Evolutionary conservation across 495 filamentous ascomycete species (phyloP), one percentile per base, ranked within the genome.

Genomic region (Penicillium dipodomyicola): DNA sequence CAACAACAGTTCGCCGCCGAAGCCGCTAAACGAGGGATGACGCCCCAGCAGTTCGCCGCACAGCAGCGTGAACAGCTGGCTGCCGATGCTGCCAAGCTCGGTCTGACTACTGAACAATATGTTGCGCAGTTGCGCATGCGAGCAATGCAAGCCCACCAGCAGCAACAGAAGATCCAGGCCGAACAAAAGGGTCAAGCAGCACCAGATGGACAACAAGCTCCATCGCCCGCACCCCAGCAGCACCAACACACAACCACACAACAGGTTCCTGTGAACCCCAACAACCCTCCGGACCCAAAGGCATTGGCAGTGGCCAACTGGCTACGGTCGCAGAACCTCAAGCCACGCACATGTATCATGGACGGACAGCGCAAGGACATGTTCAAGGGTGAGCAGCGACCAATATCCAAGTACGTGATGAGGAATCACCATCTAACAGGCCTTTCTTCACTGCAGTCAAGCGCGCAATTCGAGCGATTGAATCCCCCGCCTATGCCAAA

Each of bases 331-430:
- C 92, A 97, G 74, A 80, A 90, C 61, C 77, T 99, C 60, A 99
- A 99, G 82, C 78, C 84, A 42, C 81, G 95, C 60, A 96, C 94
- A 27, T 91, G 88, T 74, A 95, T 99, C 56, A 79, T 96, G 61
- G 92, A 97, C 64, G 95, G 94, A 59, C 93, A 97, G 77, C 82
- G 95, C 56, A 97, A 96, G 76, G 93, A 99, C 60, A 92, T 99
- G 86, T 97, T 99, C 75, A 90, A 88, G 81, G 89, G 93, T 96
- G 64, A 32, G 60, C 44, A 40, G 12, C 22, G 17, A 47, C 27
- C 27, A 8, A 2, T 5, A 1, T 20, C 9, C 19, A 22, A 44
- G 12, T 33, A 48, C n/a, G 1, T n/a, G 3, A 23, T 20, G 5
- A 42, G 32, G n/a, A 20, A 11, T 44, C 43, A 11, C 22, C 2